These are phyloP conservation scores for Micractinium sp. DNA, from an alignment of 139 green algal genomes.

Conservation along the genomic window DNA sequence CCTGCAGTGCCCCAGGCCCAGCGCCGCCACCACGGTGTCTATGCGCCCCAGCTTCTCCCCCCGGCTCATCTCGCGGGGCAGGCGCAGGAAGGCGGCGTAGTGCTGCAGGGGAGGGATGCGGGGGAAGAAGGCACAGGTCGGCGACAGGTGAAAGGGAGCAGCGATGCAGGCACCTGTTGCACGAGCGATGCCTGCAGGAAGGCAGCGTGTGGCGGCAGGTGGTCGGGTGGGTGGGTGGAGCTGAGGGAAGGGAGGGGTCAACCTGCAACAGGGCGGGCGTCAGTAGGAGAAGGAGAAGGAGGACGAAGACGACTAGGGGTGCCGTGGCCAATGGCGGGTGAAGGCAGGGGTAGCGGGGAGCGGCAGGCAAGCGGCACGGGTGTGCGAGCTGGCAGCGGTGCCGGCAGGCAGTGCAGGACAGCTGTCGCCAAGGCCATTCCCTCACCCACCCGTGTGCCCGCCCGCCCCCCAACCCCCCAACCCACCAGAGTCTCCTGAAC, in stretches of 20 bases:
- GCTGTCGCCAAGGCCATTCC: neutral
- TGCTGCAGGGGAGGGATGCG: slow-evolving; percentile 29
- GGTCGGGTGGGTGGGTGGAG: too few relatives aligned
- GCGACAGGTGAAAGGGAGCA: too few relatives aligned
- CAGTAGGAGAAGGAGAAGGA: neutral
- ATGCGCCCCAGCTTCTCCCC: slow-evolving; percentile 73
- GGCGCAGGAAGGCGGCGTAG: slow-evolving; percentile 85
- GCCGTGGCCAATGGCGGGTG: too few relatives aligned
- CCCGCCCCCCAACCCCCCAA: neutral
- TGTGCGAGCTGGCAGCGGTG: neutral
- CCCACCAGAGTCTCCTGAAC: slow-evolving; percentile 70
- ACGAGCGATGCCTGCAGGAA: neutral
- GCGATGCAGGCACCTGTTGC: neutral
- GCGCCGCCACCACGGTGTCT: slow-evolving; percentile 70
- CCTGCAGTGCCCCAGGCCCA: slow-evolving; percentile 77
- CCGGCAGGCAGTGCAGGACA: neutral
- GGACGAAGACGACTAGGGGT: too few relatives aligned
- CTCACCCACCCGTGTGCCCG: neutral
- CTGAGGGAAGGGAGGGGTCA: too few relatives aligned
- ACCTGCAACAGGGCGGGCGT: neutral
- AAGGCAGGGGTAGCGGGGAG: too few relatives aligned
- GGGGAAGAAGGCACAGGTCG: neutral
- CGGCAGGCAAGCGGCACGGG: too few relatives aligned
- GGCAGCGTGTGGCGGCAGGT: neutral
- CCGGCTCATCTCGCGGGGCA: slow-evolving; percentile 73